Percentiles rank a stretch among this genome's conserved stretches.
Evolutionary conservation across 192 early-diverging fungal species (phyloP).

Genomic region (Obelidium mucronatum): DNA sequence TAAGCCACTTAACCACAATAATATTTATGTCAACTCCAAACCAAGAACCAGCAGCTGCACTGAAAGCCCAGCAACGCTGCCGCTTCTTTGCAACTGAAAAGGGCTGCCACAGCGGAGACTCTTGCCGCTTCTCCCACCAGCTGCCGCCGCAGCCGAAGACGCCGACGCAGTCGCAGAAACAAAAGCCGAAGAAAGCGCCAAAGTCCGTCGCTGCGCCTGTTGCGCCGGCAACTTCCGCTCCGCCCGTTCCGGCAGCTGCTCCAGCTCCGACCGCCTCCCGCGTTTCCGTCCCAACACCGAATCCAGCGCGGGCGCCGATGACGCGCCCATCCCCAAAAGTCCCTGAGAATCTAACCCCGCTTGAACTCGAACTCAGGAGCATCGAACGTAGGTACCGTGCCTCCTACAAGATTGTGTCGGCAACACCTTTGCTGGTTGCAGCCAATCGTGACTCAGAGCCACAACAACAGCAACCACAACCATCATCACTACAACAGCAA

Average conservation of each 20-base stretch:
- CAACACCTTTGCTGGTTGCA: neutral
- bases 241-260: neutral
- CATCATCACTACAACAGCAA: neutral
- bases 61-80: too few relatives aligned
- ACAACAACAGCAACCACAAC: neutral
- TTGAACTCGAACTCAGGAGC: conserved; percentile 16
- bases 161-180: neutral
- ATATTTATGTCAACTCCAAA: too few relatives aligned
- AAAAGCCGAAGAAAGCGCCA: neutral
- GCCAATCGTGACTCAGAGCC: neutral
- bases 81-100: too few relatives aligned
- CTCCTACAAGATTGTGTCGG: neutral
- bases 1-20: too few relatives aligned
- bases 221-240: neutral
- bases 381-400: conserved; percentile 26
- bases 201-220: neutral
- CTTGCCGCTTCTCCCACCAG: too few relatives aligned
- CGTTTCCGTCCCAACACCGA: neutral
- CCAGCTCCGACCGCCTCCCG: neutral
- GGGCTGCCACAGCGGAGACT: too few relatives aligned
- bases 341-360: conserved; percentile 12
- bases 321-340: conserved; percentile 4
- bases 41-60: too few relatives aligned
- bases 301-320: conserved; percentile 12
- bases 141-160: neutral